These are phyloP conservation scores for Choricystis sp. DNA, from an alignment of 139 green algal genomes.

Conservation along the genomic window DNA sequence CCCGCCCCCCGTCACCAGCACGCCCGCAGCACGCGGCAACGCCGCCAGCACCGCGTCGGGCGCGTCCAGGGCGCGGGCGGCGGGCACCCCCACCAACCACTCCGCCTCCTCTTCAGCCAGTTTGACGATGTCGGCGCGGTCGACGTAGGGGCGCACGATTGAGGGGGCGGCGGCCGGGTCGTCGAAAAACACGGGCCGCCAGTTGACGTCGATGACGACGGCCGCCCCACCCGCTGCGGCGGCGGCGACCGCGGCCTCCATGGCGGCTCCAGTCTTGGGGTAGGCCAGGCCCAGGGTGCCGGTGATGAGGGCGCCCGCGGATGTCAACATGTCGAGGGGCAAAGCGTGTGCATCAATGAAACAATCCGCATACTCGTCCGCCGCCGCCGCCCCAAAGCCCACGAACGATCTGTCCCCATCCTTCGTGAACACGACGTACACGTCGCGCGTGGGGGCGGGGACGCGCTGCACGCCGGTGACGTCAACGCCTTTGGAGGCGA, in stretches of 20 bases:
- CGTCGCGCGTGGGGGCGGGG: slow-evolving; percentile 52
- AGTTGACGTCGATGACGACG: slow-evolving; percentile 76
- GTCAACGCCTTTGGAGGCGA: slow-evolving; percentile 48
- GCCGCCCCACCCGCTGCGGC: slow-evolving; percentile 13
- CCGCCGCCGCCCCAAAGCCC: slow-evolving; percentile 48
- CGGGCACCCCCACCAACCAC: slow-evolving; percentile 51
- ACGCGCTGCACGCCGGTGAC: slow-evolving; percentile 30
- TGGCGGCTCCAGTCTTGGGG: slow-evolving; percentile 28
- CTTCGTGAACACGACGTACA: slow-evolving; percentile 51
- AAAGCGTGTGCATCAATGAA: slow-evolving; percentile 42
- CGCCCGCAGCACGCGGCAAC: slow-evolving; percentile 28
- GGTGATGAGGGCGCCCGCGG: slow-evolving; percentile 45
- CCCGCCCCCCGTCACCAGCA: slow-evolving; percentile 64
- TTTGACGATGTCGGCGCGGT: slow-evolving; percentile 63
- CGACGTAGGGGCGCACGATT: slow-evolving; percentile 19
- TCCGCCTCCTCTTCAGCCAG: slow-evolving; percentile 67
- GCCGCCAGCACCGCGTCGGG: slow-evolving; percentile 20
- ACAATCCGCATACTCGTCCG: slow-evolving; percentile 53
- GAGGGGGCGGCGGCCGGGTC: slow-evolving; percentile 18
- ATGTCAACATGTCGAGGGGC: slow-evolving; percentile 29
- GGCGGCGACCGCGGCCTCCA: slow-evolving; percentile 29
- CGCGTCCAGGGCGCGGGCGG: slow-evolving; percentile 24
- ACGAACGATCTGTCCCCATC: slow-evolving; percentile 63
- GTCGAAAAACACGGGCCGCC: slow-evolving; percentile 73
- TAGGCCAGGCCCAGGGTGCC: slow-evolving; percentile 68